phyloP scores from a whole-genome alignment of 768 basidiomycete species.

The Lanmaoa rubissima region DNA sequence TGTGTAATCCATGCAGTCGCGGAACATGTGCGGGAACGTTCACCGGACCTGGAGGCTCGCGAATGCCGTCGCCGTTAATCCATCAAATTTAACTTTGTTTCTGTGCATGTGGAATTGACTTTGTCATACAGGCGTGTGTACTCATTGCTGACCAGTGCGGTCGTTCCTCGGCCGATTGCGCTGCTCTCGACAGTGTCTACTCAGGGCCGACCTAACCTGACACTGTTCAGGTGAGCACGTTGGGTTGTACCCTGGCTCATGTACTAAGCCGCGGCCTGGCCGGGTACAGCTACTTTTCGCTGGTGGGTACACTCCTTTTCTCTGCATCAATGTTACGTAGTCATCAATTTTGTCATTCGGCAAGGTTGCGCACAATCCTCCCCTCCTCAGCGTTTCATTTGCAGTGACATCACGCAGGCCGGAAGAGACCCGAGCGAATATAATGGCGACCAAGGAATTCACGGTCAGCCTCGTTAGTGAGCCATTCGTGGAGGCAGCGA shows the following conservation, averaged over 20 bases:
- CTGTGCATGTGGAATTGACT: constrained; percentile 24
- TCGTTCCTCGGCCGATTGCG: constrained; percentile 60
- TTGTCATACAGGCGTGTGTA: constrained; percentile 37
- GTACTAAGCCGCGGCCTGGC: constrained; percentile 7
- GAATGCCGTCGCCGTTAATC: constrained; percentile 1
- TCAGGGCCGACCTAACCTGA: constrained; percentile 55
- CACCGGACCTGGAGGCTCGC: not conserved
- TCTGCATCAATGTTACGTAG: constrained; percentile 12
- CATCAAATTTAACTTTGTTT: constrained; percentile 19
- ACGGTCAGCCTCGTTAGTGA: constrained; percentile 73
- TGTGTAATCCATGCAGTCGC: constrained; percentile 9
- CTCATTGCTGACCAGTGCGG: constrained; percentile 52
- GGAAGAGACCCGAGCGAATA: constrained; percentile 67
- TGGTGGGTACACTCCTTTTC: constrained; percentile 38
- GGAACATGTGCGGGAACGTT: not conserved
- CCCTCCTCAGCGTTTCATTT: constrained; percentile 63
- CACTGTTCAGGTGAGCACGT: constrained; percentile 57
- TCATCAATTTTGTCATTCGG: constrained; percentile 2
- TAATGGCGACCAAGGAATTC: constrained; percentile 63
- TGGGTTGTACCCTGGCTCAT: not conserved
- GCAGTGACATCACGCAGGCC: constrained; percentile 41
- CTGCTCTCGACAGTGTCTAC: constrained; percentile 60
- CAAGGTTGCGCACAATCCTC: constrained; percentile 60
- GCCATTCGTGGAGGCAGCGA: constrained; percentile 56
- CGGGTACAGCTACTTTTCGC: constrained; percentile 55